Conservation (phyloP, 495 filamentous ascomycete genomes). For the Emericellopsis terricola region DNA sequence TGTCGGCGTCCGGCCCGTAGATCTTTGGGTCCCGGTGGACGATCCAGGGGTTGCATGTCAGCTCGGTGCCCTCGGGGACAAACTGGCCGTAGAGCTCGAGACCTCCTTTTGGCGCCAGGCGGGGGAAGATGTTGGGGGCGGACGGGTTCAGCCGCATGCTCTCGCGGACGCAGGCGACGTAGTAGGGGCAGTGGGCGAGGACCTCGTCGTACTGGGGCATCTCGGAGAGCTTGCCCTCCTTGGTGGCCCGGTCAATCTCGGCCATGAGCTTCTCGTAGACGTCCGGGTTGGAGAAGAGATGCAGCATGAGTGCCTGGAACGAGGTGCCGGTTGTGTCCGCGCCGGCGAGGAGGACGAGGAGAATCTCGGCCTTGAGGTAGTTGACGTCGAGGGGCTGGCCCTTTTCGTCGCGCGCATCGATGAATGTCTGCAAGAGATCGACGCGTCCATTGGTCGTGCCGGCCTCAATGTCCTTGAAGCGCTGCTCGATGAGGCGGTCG, state of each 20-base stretch:
- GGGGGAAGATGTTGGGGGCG: constrained; percentile 11
- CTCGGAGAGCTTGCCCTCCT: constrained; percentile 9
- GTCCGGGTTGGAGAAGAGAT: constrained; percentile 21
- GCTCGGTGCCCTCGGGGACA: constrained; percentile 28
- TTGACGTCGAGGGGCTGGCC: neutral
- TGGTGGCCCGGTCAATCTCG: constrained; percentile 28
- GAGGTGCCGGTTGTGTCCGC: constrained; percentile 41
- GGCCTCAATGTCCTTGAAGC: constrained; percentile 8
- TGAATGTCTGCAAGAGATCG: neutral
- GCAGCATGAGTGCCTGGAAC: constrained; percentile 33
- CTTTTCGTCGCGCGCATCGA: neutral
- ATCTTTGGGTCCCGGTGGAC: constrained; percentile 13
- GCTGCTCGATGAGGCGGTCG: constrained; percentile 8
- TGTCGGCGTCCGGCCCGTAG: constrained; percentile 24
- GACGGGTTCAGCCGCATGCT: constrained; percentile 17
- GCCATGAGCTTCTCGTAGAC: constrained; percentile 33
- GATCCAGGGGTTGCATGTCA: neutral
- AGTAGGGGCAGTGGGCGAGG: constrained; percentile 11
- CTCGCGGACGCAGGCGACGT: constrained; percentile 19
- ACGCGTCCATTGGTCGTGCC: constrained; percentile 9
- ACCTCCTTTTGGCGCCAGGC: constrained; percentile 27
- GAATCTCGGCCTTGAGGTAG: neutral
- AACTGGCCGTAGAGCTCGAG: constrained; percentile 15
- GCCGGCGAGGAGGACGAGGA: constrained; percentile 24
- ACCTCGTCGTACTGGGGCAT: neutral